phyloP scores from a whole-genome alignment of 495 filamentous ascomycete genomes.

The Aspergillus asperescens region DNA sequence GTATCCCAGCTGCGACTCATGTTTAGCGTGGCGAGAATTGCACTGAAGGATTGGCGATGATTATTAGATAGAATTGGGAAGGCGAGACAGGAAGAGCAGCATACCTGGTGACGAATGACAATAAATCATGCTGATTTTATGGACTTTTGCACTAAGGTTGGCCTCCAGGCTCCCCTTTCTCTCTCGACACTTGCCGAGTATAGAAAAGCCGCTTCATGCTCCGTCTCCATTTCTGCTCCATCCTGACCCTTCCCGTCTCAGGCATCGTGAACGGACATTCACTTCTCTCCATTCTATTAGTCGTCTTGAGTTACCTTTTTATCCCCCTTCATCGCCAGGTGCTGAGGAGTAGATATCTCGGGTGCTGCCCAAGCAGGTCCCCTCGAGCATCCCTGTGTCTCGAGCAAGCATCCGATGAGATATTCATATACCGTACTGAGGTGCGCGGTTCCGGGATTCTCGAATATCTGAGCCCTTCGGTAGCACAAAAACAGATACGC shows the following conservation, averaged over 20 bases:
- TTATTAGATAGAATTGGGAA: slow-evolving; percentile 3
- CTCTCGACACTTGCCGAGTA: slow-evolving; percentile 9
- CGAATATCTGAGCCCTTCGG: slow-evolving; percentile 3
- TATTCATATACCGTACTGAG: slow-evolving; percentile 10
- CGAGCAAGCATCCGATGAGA: not conserved
- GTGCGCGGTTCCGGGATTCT: slow-evolving; percentile 14
- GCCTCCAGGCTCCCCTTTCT: slow-evolving; percentile 2
- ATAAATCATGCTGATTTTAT: not conserved
- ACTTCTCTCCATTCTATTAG: not conserved
- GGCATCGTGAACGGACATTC: not conserved
- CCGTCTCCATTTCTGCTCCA: not conserved
- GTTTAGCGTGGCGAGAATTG: slow-evolving; percentile 19
- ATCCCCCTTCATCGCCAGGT: not conserved
- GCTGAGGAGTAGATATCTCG: not conserved
- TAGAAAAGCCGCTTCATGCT: slow-evolving; percentile 7
- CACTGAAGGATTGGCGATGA: slow-evolving; percentile 3
- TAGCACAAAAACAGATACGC: slow-evolving; percentile 4
- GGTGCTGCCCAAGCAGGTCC: not conserved
- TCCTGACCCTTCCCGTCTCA: not conserved
- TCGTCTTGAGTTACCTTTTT: not conserved
- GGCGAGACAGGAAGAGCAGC: not conserved
- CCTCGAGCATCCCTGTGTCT: slow-evolving; percentile 10
- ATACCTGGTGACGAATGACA: not conserved
- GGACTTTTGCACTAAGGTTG: not conserved
- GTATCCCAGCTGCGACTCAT: slow-evolving; percentile 4